These are phyloP conservation scores for Tillandsia leiboldiana DNA, from an alignment of 176 grass and related monocot species.

Conservation along the genomic window DNA sequence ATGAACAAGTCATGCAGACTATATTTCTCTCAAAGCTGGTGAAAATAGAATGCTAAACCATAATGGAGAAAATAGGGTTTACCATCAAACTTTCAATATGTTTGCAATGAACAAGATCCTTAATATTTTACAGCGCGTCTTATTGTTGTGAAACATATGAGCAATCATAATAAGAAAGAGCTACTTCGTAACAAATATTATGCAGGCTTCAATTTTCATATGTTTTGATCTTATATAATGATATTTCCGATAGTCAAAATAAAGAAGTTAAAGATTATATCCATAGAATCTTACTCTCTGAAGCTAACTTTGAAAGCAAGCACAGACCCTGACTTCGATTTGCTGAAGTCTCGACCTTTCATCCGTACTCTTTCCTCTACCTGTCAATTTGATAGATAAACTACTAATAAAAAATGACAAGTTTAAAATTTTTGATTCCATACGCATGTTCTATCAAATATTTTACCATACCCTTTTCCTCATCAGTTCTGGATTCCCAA, in stretches of 20 bases:
- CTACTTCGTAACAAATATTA: too few relatives aligned
- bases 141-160: too few relatives aligned
- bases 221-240: not conserved
- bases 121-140: too few relatives aligned
- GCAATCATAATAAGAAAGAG: too few relatives aligned
- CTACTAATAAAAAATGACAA: not conserved
- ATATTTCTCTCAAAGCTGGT: too few relatives aligned
- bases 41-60: not conserved
- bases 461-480: slow-evolving; percentile 54
- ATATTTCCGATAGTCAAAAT: not conserved
- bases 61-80: not conserved
- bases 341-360: slow-evolving; percentile 66
- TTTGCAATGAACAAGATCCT: too few relatives aligned
- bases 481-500: slow-evolving; percentile 88
- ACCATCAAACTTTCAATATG: too few relatives aligned
- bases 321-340: slow-evolving; percentile 66
- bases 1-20: too few relatives aligned
- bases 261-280: not conserved
- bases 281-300: slow-evolving; percentile 49
- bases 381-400: slow-evolving; percentile 23
- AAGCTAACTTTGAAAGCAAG: slow-evolving; percentile 87
- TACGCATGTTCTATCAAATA: slow-evolving; percentile 1
- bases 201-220: too few relatives aligned
- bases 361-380: slow-evolving; percentile 69
- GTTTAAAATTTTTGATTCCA: not conserved